Conservation (phyloP, 2,329 filamentous ascomycete species). For the Ceratocystis lukuohia region DNA sequence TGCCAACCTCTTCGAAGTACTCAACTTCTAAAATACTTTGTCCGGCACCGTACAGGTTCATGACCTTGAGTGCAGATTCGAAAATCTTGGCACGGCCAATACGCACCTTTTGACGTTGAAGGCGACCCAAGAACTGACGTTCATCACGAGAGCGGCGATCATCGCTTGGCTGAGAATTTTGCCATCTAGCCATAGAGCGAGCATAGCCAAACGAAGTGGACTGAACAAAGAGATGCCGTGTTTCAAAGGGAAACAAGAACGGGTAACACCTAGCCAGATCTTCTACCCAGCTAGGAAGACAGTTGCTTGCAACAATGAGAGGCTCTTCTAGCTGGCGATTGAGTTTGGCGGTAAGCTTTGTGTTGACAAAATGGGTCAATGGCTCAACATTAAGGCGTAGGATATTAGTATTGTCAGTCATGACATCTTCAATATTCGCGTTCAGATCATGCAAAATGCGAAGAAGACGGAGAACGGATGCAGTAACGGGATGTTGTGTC, state of each 20-base stretch:
- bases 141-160: constrained; percentile 82
- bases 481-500: constrained; percentile 68
- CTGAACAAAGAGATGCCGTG: constrained; percentile 87
- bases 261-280: constrained; percentile 87
- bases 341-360: constrained; percentile 92
- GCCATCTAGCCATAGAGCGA: constrained; percentile 94
- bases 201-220: constrained; percentile 98
- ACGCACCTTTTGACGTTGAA: constrained; percentile 94
- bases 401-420: constrained; percentile 61
- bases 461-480: constrained; percentile 74
- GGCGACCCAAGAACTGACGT: constrained; percentile 73
- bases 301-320: constrained; percentile 91
- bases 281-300: constrained; percentile 89
- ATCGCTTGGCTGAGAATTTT: constrained; percentile 72
- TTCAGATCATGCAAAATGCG: constrained; percentile 89
- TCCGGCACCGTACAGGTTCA: constrained; percentile 96
- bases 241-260: constrained; percentile 97
- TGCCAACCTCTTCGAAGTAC: constrained; percentile 97
- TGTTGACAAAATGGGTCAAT: constrained; percentile 90
- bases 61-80: constrained; percentile 93
- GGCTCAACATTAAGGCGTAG: constrained; percentile 67
- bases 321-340: constrained; percentile 96
- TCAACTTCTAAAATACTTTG: constrained; percentile 94
- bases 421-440: constrained; percentile 79
- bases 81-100: constrained; percentile 91